These are phyloP conservation scores for Plectosphaerella cucumerina DNA, from an alignment of 2,329 filamentous ascomycete species.

Conservation along the genomic window DNA sequence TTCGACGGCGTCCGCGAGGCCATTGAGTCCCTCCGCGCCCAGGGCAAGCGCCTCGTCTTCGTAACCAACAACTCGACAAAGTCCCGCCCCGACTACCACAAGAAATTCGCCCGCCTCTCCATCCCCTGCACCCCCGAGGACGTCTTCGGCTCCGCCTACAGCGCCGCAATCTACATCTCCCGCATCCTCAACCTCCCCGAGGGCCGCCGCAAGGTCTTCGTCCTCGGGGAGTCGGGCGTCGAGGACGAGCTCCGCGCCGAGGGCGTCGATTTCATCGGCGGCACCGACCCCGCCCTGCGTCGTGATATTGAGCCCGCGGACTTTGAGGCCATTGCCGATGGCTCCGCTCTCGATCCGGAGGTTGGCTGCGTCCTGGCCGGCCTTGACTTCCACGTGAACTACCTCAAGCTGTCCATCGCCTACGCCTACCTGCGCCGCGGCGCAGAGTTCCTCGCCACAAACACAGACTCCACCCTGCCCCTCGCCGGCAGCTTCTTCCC, in stretches of 20 bases:
- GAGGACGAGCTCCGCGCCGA: slow-evolving; percentile 83
- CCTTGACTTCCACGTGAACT: slow-evolving; percentile 92
- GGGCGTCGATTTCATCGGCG: slow-evolving; percentile 75
- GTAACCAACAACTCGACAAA: slow-evolving; percentile 99
- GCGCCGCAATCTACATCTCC: slow-evolving; percentile 90
- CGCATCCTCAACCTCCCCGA: slow-evolving; percentile 78
- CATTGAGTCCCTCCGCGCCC: slow-evolving; percentile 73
- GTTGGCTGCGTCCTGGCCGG: slow-evolving; percentile 88
- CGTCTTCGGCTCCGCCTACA: slow-evolving; percentile 95
- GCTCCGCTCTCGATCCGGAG: slow-evolving; percentile 74
- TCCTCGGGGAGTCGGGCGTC: slow-evolving; percentile 86
- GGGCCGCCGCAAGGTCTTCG: slow-evolving; percentile 88
- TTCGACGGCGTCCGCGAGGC: slow-evolving; percentile 85
- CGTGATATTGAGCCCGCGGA: slow-evolving; percentile 78
- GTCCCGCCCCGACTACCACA: slow-evolving; percentile 84
- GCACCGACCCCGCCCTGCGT: slow-evolving; percentile 74
- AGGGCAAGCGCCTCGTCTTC: slow-evolving; percentile 89
- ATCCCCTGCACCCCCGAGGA: slow-evolving; percentile 82
- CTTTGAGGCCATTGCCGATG: slow-evolving; percentile 72
- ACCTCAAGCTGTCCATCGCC: slow-evolving; percentile 81
- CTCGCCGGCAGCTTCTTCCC: slow-evolving; percentile 81
- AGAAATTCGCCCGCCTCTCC: slow-evolving; percentile 78
- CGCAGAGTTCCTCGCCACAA: slow-evolving; percentile 87
- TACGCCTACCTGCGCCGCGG: slow-evolving; percentile 82
- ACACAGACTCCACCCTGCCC: slow-evolving; percentile 86